Conservation (phyloP, 2,329 filamentous ascomycete genomes). For the Paracoccidioides brasiliensis region DNA sequence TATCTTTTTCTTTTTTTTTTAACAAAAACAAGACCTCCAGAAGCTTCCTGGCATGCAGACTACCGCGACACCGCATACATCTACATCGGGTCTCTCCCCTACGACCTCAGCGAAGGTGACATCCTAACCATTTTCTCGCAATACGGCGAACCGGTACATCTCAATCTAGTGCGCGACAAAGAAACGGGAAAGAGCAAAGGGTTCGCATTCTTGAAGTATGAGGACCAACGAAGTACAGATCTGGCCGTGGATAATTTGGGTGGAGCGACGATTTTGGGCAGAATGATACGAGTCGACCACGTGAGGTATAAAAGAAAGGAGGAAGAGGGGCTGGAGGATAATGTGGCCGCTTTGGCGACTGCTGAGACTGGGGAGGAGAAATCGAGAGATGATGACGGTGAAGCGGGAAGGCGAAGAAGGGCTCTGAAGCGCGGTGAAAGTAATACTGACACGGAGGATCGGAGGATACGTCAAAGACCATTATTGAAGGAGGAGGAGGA, state of each 20-base stretch:
- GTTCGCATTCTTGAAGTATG: constrained; percentile 95
- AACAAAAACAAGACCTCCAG: constrained; percentile 48
- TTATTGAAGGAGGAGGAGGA: constrained; percentile 72
- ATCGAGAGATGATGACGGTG: constrained; percentile 19
- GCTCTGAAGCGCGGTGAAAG: constrained; percentile 25
- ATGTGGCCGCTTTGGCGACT: constrained; percentile 37
- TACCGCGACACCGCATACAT: constrained; percentile 95
- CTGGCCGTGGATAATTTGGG: constrained; percentile 92
- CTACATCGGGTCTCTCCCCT: constrained; percentile 89
- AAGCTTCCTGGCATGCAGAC: constrained; percentile 92
- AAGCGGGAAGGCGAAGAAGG: constrained; percentile 26
- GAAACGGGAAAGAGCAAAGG: constrained; percentile 91
- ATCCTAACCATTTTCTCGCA: constrained; percentile 94
- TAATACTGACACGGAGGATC: constrained; percentile 37
- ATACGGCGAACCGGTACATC: constrained; percentile 84
- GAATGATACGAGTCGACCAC: constrained; percentile 79
- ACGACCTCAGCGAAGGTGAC: constrained; percentile 88
- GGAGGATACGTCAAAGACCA: constrained; percentile 39
- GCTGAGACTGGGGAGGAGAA: constrained; percentile 31
- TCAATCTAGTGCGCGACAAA: constrained; percentile 86
- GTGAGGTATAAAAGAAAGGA: constrained; percentile 81
- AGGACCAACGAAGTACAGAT: constrained; percentile 92
- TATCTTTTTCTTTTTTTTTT: too few relatives aligned
- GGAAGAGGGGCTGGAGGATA: constrained; percentile 42
- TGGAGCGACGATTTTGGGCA: constrained; percentile 68